These are phyloP conservation scores for Rhizophlyctis rosea DNA, from an alignment of 192 early-diverging fungal species.

Conservation along the genomic window DNA sequence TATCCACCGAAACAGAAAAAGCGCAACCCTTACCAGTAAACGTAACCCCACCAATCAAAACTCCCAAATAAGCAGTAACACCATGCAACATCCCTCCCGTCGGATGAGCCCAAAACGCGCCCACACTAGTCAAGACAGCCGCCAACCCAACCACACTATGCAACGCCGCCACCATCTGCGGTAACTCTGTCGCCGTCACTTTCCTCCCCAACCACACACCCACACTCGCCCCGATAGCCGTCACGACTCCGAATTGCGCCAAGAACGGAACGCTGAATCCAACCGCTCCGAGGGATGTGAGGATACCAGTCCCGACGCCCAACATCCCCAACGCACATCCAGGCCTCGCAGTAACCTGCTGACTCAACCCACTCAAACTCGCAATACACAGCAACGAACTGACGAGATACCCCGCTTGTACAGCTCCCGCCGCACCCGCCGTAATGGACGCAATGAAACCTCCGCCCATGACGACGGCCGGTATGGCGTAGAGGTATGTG, in stretches of 20 bases:
- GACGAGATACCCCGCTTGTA: constrained; percentile 36
- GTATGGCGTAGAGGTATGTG: constrained; percentile 29
- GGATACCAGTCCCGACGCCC: constrained; percentile 27
- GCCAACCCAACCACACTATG: constrained; percentile 35
- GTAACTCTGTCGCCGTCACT: constrained; percentile 35
- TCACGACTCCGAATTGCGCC: constrained; percentile 30
- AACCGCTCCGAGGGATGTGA: constrained; percentile 17
- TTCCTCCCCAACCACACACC: constrained; percentile 23
- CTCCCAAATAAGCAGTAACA: constrained; percentile 31
- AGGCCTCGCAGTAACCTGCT: constrained; percentile 29
- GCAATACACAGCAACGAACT: constrained; percentile 35
- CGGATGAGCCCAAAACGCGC: constrained; percentile 25
- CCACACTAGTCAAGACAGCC: constrained; percentile 30
- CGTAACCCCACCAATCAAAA: constrained; percentile 31
- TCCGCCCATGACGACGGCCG: constrained; percentile 29
- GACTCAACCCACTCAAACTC: constrained; percentile 21
- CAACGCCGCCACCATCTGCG: constrained; percentile 33
- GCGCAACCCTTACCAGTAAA: constrained; percentile 22
- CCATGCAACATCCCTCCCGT: constrained; percentile 17
- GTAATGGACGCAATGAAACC: constrained; percentile 18
- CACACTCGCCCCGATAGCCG: constrained; percentile 25
- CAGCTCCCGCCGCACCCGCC: constrained; percentile 25
- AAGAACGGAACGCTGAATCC: constrained; percentile 28
- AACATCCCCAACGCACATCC: constrained; percentile 34
- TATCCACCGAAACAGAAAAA: constrained; percentile 4